These are phyloP conservation scores for Noccaea caerulescens DNA, from an alignment of 345 rosid species.

Conservation along the genomic window DNA sequence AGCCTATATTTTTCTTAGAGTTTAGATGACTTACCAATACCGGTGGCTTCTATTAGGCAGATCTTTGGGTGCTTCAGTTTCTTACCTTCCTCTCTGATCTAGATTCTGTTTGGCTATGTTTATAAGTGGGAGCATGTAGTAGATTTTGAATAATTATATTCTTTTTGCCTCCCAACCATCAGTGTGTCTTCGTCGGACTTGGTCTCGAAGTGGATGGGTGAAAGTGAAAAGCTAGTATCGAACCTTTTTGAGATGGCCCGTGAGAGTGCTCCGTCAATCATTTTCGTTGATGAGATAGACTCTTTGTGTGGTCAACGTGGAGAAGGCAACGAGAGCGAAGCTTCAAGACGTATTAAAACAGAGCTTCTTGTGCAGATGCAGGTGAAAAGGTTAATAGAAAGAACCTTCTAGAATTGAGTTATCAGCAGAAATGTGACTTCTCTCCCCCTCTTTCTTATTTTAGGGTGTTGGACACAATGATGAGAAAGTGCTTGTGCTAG, in stretches of 20 bases:
- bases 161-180: slow-evolving; percentile 22
- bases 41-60: neutral
- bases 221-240: slow-evolving; percentile 91
- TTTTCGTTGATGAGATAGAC: slow-evolving; percentile 89
- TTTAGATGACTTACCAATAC: neutral
- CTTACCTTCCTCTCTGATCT: neutral
- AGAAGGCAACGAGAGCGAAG: slow-evolving; percentile 94
- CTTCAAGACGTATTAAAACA: slow-evolving; percentile 91
- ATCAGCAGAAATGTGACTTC: slow-evolving; percentile 4
- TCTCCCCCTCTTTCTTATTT: neutral
- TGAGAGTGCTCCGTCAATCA: slow-evolving; percentile 90
- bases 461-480: slow-evolving; percentile 93
- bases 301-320: slow-evolving; percentile 92
- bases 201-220: slow-evolving; percentile 98
- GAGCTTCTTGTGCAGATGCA: slow-evolving; percentile 99
- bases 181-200: slow-evolving; percentile 92
- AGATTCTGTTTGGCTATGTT: neutral
- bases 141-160: neutral
- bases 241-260: slow-evolving; percentile 93
- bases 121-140: slow-evolving; percentile 8
- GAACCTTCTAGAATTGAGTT: slow-evolving; percentile 2
- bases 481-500: slow-evolving; percentile 90
- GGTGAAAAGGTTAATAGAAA: slow-evolving; percentile 49
- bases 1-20: neutral
- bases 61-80: slow-evolving; percentile 4